Evolutionary conservation across 768 basidiomycete genomes (phyloP).

Genomic region (Lactifluus rugatus): DNA sequence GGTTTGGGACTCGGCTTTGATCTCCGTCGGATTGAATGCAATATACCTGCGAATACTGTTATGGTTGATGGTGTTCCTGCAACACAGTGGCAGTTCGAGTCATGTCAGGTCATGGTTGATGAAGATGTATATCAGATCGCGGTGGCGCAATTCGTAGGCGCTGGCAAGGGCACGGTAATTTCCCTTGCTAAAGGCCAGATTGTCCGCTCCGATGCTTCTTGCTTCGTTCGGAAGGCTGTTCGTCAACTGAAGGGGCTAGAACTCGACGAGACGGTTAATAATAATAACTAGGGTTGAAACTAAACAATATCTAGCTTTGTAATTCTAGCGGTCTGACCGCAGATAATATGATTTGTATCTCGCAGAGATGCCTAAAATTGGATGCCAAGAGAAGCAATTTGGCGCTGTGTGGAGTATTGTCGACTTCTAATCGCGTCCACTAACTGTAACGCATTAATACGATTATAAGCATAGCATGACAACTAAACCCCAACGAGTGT

Average conservation of each 20-base stretch:
- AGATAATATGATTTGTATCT: too few relatives aligned
- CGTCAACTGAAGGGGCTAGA: slow-evolving; percentile 13
- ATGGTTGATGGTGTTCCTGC: slow-evolving; percentile 50
- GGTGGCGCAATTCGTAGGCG: slow-evolving; percentile 51
- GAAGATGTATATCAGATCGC: slow-evolving; percentile 56
- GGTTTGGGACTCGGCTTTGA: slow-evolving; percentile 79
- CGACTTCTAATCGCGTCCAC: background rate
- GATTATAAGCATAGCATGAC: slow-evolving; percentile 16
- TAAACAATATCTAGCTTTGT: background rate
- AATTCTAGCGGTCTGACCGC: background rate
- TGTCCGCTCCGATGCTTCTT: slow-evolving; percentile 9
- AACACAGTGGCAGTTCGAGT: slow-evolving; percentile 58
- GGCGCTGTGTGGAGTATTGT: background rate
- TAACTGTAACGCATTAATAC: slow-evolving; percentile 15
- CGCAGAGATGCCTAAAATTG: slow-evolving; percentile 3
- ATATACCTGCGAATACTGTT: slow-evolving; percentile 41
- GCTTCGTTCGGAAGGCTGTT: slow-evolving; percentile 16
- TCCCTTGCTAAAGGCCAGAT: slow-evolving; percentile 10
- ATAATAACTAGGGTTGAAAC: slow-evolving; percentile 2
- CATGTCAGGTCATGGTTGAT: slow-evolving; percentile 43
- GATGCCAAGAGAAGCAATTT: background rate
- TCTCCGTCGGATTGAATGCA: slow-evolving; percentile 66
- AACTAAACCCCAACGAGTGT: background rate
- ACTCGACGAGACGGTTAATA: background rate
- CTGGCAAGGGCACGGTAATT: slow-evolving; percentile 20